Conservation (phyloP, 768 basidiomycete genomes). For the Clavulina sp. region DNA sequence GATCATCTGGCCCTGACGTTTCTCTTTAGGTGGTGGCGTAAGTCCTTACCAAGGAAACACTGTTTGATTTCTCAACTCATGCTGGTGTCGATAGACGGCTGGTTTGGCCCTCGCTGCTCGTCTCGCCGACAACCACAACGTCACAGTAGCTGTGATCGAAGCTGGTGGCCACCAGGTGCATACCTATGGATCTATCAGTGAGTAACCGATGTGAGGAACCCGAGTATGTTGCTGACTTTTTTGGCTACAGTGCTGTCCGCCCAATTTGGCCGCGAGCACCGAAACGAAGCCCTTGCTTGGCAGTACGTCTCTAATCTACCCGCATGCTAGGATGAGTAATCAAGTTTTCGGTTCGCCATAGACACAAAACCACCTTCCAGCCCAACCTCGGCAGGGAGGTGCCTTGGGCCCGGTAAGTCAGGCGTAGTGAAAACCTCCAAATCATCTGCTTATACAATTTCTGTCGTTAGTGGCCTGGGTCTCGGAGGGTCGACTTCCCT, state of each 20-base stretch:
- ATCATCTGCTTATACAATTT: background rate
- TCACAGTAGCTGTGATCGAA: slow-evolving; percentile 26
- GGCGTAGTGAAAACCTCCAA: background rate
- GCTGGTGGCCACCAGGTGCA: slow-evolving; percentile 23
- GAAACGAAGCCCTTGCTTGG: background rate
- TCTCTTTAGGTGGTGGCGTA: slow-evolving; percentile 4
- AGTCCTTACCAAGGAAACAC: background rate
- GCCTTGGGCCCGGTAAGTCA: background rate
- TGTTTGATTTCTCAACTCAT: too few relatives aligned
- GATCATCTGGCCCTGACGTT: too few relatives aligned
- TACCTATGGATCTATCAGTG: too few relatives aligned
- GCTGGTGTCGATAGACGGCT: slow-evolving; percentile 12
- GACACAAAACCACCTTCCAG: too few relatives aligned
- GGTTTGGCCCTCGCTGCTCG: slow-evolving; percentile 29
- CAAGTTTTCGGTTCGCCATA: too few relatives aligned
- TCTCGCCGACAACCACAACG: slow-evolving; percentile 23
- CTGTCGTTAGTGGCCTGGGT: background rate
- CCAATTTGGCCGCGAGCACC: slow-evolving; percentile 1
- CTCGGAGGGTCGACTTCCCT: background rate
- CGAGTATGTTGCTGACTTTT: too few relatives aligned
- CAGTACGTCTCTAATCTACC: background rate
- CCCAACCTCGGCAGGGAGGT: too few relatives aligned
- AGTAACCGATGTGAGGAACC: too few relatives aligned
- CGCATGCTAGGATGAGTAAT: background rate
- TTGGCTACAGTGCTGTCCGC: background rate